Evolutionary conservation across 2,329 filamentous ascomycete species (phyloP).

Genomic region (Gaeumannomyces tritici): DNA sequence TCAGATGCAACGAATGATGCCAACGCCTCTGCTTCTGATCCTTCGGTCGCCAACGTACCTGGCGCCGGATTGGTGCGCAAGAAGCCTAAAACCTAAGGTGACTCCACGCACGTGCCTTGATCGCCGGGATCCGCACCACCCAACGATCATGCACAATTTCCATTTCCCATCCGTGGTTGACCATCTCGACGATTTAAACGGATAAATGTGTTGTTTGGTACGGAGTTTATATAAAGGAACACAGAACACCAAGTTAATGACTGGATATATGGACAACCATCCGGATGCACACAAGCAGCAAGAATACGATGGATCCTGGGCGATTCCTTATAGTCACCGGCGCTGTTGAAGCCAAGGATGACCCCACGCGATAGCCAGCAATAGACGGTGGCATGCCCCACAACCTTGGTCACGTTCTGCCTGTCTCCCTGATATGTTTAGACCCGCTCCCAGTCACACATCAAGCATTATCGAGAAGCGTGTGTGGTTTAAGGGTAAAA

Average conservation of each 20-base stretch:
- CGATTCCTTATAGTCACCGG: background rate
- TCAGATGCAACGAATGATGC: background rate
- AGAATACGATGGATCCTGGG: background rate
- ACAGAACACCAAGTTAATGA: background rate
- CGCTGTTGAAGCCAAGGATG: background rate
- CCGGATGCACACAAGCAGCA: background rate
- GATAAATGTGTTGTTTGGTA: too few relatives aligned
- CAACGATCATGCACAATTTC: background rate
- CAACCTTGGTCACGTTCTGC: background rate
- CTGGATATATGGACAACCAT: background rate
- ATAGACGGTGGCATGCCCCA: background rate
- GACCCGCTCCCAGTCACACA: background rate
- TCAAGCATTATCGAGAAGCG: background rate
- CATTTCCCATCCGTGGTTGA: background rate
- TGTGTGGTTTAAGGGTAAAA: conserved; percentile 4
- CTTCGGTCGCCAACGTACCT: conserved; percentile 10
- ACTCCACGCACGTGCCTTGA: background rate
- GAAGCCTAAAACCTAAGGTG: conserved; percentile 30
- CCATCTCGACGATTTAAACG: too few relatives aligned
- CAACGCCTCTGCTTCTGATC: background rate
- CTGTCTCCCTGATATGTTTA: background rate
- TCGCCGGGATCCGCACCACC: background rate
- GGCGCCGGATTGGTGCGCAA: conserved; percentile 33
- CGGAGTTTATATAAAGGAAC: background rate
- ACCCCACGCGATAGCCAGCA: background rate